Evolutionary conservation across 2,329 filamentous ascomycete species (phyloP).

Genomic region (Fusarium sp.): DNA sequence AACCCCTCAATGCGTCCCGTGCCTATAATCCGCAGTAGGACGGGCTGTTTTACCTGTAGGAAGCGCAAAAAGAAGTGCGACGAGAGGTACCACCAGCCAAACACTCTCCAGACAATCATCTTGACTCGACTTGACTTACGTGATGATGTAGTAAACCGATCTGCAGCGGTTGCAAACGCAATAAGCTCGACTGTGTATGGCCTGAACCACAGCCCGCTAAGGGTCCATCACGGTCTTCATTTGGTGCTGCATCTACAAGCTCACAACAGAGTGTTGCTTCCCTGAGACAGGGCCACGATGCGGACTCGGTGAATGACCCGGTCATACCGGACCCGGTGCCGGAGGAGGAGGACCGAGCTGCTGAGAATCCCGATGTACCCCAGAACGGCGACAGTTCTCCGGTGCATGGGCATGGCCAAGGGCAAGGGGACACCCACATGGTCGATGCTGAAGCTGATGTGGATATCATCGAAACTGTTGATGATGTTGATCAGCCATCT

Average conservation of each 20-base stretch:
- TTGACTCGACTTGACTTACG: conserved; percentile 1
- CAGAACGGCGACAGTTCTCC: conserved; percentile 30
- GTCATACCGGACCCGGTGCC: conserved; percentile 18
- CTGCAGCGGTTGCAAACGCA: conserved; percentile 61
- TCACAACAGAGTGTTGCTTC: conserved; percentile 16
- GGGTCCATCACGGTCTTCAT: conserved; percentile 18
- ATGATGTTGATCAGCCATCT: conserved; percentile 28
- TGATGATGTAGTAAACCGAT: conserved; percentile 51
- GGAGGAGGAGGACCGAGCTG: conserved; percentile 14
- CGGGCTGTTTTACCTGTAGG: conserved; percentile 58
- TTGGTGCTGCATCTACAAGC: conserved; percentile 17
- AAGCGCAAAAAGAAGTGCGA: conserved; percentile 64
- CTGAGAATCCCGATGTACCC: conserved; percentile 1
- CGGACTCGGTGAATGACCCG: conserved; percentile 24
- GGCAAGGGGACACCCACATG: conserved; percentile 39
- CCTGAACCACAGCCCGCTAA: conserved; percentile 31
- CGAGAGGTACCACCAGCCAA: conserved; percentile 43
- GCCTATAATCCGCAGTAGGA: conserved; percentile 49
- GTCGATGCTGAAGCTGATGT: conserved; percentile 32
- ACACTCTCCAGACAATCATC: neutral
- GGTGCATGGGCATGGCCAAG: conserved; percentile 11
- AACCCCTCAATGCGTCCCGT: conserved; percentile 41
- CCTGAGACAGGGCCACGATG: conserved; percentile 4
- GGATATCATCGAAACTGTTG: conserved; percentile 19
- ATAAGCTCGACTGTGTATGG: conserved; percentile 63